Evolutionary conservation across 2,329 filamentous ascomycete genomes (phyloP).

Genomic region (Diaporthe sp.): DNA sequence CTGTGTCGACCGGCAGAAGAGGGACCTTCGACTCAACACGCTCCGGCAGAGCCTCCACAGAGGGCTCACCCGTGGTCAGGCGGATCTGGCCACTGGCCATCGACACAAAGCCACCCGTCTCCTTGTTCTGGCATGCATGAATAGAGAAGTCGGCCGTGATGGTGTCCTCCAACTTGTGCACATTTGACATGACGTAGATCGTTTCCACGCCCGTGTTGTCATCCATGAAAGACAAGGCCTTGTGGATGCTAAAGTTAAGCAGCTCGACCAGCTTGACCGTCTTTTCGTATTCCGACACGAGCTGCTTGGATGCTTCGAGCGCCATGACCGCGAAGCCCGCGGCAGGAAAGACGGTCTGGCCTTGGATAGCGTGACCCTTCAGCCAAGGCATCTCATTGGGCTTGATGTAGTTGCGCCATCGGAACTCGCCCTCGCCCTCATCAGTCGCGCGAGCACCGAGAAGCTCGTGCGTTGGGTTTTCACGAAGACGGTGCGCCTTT

Average conservation of each 20-base stretch:
- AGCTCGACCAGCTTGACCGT: slow-evolving; percentile 35
- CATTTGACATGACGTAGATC: background rate
- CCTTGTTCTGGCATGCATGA: background rate
- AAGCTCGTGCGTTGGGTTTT: slow-evolving; percentile 29
- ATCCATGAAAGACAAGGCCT: slow-evolving; percentile 37
- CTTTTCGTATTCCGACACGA: background rate
- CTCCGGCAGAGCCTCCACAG: background rate
- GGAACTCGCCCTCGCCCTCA: slow-evolving; percentile 30
- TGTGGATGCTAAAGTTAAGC: slow-evolving; percentile 36
- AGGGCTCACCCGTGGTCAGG: background rate
- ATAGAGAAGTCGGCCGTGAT: slow-evolving; percentile 4
- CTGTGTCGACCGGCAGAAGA: slow-evolving; percentile 14
- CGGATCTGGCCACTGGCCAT: slow-evolving; percentile 8
- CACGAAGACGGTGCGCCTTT: background rate
- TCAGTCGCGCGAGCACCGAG: slow-evolving; percentile 21
- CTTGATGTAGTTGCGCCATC: slow-evolving; percentile 42
- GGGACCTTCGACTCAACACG: slow-evolving; percentile 1
- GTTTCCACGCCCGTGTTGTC: slow-evolving; percentile 29
- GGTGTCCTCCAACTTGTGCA: background rate
- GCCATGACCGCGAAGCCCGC: slow-evolving; percentile 39
- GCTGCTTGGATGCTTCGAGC: slow-evolving; percentile 37
- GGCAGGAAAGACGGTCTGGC: slow-evolving; percentile 51
- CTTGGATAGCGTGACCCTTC: slow-evolving; percentile 47
- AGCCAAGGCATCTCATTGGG: slow-evolving; percentile 50
- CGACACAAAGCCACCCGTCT: background rate